Evolutionary conservation across 1,284 basidiomycete genomes (phyloP).

Genomic region (Puccinia triticina): DNA sequence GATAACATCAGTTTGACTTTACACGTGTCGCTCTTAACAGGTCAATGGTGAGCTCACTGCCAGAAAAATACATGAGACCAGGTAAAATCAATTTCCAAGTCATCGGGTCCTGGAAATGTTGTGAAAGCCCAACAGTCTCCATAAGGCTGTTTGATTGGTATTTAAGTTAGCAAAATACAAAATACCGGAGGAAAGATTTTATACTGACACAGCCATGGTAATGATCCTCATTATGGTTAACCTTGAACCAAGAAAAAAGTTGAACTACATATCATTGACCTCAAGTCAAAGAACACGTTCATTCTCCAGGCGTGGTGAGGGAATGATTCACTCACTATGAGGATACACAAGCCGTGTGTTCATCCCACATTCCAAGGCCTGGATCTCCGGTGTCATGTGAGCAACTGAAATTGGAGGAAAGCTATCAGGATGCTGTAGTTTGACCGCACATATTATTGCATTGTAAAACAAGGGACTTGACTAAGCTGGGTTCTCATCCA

Average conservation of each 20-base stretch:
- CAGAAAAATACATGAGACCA: not conserved
- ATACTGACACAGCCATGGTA: constrained; percentile 35
- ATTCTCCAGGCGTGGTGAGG: not conserved
- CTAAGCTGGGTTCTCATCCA: not conserved
- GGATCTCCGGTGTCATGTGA: not conserved
- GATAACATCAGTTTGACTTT: not conserved
- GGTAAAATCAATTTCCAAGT: not conserved
- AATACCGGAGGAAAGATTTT: not conserved
- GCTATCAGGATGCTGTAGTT: too few relatives aligned
- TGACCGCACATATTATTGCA: too few relatives aligned
- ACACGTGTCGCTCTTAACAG: not conserved
- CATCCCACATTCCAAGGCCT: constrained; percentile 26
- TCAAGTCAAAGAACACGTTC: not conserved
- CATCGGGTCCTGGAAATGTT: not conserved
- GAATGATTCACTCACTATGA: not conserved
- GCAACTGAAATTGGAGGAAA: not conserved
- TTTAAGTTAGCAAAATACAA: not conserved
- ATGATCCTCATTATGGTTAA: constrained; percentile 8
- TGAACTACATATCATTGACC: constrained; percentile 11
- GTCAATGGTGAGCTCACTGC: constrained; percentile 13
- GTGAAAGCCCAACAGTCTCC: not conserved
- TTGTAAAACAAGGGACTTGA: not conserved
- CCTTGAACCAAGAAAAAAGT: constrained; percentile 11
- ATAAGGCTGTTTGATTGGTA: constrained; percentile 3
- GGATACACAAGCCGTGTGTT: constrained; percentile 10